Evolutionary conservation across 306 rosid genomes (phyloP).

Genomic region (Prunus padus): DNA sequence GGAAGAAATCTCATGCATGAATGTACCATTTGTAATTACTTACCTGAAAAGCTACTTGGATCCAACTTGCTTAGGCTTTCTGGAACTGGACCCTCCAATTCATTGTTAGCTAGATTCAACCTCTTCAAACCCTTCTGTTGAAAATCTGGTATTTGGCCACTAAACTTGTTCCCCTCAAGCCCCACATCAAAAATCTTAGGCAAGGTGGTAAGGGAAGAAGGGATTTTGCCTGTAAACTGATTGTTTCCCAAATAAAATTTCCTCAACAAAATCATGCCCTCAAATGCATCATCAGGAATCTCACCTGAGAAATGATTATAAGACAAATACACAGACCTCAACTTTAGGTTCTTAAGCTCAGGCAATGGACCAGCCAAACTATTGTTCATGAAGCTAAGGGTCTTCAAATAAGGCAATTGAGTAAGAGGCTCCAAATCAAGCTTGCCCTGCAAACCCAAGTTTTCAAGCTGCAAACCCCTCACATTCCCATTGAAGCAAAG

Average conservation of each 20-base stretch:
- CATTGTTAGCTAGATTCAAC: conserved; percentile 60
- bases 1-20: neutral
- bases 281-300: conserved; percentile 69
- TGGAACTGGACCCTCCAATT: conserved; percentile 74
- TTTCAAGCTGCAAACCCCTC: conserved; percentile 66
- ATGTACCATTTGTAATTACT: neutral
- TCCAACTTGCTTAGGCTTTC: conserved; percentile 37
- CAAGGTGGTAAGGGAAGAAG: conserved; percentile 61
- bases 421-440: conserved; percentile 42
- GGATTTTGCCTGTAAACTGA: conserved; percentile 60
- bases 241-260: conserved; percentile 52
- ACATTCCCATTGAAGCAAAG: conserved; percentile 48
- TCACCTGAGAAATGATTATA: conserved; percentile 67
- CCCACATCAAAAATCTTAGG: conserved; percentile 48
- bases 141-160: conserved; percentile 65
- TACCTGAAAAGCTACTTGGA: conserved; percentile 50
- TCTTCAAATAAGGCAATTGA: conserved; percentile 37
- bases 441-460: conserved; percentile 58
- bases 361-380: conserved; percentile 72
- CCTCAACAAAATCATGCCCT: conserved; percentile 46
- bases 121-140: conserved; percentile 27
- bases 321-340: conserved; percentile 59
- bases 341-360: conserved; percentile 29
- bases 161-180: conserved; percentile 73
- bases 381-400: conserved; percentile 76